Evolutionary conservation across 257 asterid species (phyloP).

Genomic region (Fraxinus anomala): DNA sequence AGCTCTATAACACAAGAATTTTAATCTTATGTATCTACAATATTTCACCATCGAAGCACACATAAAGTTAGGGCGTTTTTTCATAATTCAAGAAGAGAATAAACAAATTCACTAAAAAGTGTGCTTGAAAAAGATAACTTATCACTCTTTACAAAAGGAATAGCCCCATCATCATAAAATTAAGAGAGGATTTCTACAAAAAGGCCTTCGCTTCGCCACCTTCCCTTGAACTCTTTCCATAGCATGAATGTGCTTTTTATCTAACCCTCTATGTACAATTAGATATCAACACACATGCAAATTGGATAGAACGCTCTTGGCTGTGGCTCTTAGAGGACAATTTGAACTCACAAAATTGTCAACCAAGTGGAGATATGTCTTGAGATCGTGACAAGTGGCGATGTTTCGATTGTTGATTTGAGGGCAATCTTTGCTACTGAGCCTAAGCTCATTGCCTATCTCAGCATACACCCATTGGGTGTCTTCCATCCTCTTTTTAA

Average conservation of each 20-base stretch:
- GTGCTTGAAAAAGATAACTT: not conserved
- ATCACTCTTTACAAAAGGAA: not conserved
- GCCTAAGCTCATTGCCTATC: conserved; percentile 72
- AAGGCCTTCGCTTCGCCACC: not conserved
- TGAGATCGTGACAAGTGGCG: conserved; percentile 75
- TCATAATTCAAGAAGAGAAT: not conserved
- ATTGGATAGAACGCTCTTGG: conserved; percentile 47
- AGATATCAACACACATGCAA: conserved; percentile 7
- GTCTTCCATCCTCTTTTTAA: conserved; percentile 50
- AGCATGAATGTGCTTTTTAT: not conserved
- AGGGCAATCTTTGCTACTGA: conserved; percentile 67
- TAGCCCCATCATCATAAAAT: not conserved
- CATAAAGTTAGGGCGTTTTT: not conserved
- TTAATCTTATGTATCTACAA: not conserved
- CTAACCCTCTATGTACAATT: not conserved
- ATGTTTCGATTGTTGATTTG: conserved; percentile 47
- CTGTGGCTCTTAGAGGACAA: conserved; percentile 66
- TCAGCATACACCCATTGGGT: conserved; percentile 86
- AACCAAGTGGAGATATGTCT: conserved; percentile 80
- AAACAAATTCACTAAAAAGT: not conserved
- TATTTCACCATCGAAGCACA: not conserved
- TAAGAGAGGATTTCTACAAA: conserved; percentile 4
- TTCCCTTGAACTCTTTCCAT: not conserved
- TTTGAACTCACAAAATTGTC: conserved; percentile 58
- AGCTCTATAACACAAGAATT: not conserved